phyloP scores from a whole-genome alignment of 1,284 basidiomycete species.

The Puccinia triticina region DNA sequence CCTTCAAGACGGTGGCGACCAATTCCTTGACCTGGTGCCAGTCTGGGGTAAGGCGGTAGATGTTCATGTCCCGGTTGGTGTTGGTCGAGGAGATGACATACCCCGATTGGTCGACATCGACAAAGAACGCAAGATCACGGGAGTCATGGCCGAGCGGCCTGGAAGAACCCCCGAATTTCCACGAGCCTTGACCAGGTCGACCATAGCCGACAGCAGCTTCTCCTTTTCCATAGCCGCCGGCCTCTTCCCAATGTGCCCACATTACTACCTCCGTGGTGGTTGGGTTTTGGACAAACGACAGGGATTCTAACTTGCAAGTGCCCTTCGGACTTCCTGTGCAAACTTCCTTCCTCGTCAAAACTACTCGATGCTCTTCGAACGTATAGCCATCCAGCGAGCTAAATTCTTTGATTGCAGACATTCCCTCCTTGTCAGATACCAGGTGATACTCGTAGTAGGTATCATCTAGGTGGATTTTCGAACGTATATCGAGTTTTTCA shows the following conservation, averaged over 20 bases:
- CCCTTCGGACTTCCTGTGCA: not conserved
- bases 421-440: not conserved
- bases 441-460: slow-evolving; percentile 7
- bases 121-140: slow-evolving; percentile 5
- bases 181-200: not conserved
- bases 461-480: not conserved
- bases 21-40: not conserved
- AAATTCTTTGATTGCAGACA: not conserved
- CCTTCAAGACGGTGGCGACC: slow-evolving; percentile 21
- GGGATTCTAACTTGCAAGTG: slow-evolving; percentile 12
- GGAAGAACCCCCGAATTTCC: slow-evolving; percentile 12
- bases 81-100: slow-evolving; percentile 26
- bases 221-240: not conserved
- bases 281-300: not conserved
- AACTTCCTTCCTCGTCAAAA: not conserved
- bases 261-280: slow-evolving; percentile 9
- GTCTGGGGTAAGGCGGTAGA: slow-evolving; percentile 4
- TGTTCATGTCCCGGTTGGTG: slow-evolving; percentile 17
- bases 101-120: slow-evolving; percentile 5
- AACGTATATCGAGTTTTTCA: not conserved
- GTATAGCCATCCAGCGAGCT: not conserved
- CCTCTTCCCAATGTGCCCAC: slow-evolving; percentile 34
- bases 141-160: slow-evolving; percentile 21
- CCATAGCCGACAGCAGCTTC: slow-evolving; percentile 5
- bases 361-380: not conserved